Base-by-base conservation (phyloP, 2,329 filamentous ascomycete species). In the Dothistroma pini region DNA sequence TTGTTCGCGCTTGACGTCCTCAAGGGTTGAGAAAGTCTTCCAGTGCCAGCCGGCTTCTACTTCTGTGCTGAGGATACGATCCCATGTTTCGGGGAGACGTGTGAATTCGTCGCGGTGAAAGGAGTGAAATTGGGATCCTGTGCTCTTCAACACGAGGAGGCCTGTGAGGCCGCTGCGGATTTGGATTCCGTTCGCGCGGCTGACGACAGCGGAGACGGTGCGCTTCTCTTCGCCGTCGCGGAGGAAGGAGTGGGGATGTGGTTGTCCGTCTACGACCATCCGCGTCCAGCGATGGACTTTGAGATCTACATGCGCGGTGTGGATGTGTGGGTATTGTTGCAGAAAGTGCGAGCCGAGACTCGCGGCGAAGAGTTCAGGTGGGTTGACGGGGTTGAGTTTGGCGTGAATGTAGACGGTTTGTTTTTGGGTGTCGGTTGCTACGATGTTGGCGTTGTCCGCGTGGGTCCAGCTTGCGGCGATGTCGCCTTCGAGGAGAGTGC, bases 361-460 rank as follows among this genome's bases (percentile, higher is more conserved):
- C 71, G 88, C 85, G 68, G 90, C 93, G 76, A 91, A 99, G 65
- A 96, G 86, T 81, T 99, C 95, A 0, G 95, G 93, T 16, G 95
- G 93, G 69, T 88, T 91, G 70, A 99, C 89, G 35, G 93, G 90
- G 80, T 96, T 83, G 79, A 96, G 89, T 81, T 96, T 97, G 73
- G 95, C 93, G 74, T 91, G 89, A 79, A 99, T 92, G 82, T 95
- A 96, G 69, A 72, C 72, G 56, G 78, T 97, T 80, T 99, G 96
- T 82, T 99, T 99, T 80, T 97, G 96, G 29, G 92, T 93, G 78
- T 99, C 95, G 63, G 95, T 99, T 66, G 95, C 92, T 63, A 99
- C 93, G 61, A 99, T 86, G 67, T 96, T 90, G 71, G 88, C 90
- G 83, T 99, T 99, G 81, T 99, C 93, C 70, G 91, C 93, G 73